Evolutionary conservation across 331 rosid species (phyloP).

Genomic region (Malus hybrid): DNA sequence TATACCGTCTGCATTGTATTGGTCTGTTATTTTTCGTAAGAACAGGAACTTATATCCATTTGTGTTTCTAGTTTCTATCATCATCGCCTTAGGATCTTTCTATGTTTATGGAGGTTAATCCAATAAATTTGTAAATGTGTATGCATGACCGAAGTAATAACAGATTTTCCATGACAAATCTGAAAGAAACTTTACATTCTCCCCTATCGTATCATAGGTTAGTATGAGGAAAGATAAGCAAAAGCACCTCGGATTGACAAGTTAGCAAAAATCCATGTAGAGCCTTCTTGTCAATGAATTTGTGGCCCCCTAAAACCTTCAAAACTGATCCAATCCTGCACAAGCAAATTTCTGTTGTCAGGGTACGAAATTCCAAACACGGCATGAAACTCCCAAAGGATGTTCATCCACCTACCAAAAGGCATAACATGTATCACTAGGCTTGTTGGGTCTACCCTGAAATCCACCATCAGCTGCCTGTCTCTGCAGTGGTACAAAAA

Average conservation of each 20-base stretch:
- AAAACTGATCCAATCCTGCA: conserved; percentile 78
- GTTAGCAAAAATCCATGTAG: conserved; percentile 55
- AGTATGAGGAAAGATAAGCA: neutral
- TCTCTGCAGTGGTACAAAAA: conserved; percentile 44
- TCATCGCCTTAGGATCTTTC: neutral
- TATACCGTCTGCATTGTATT: neutral
- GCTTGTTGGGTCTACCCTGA: conserved; percentile 93
- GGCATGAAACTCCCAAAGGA: conserved; percentile 5
- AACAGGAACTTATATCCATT: neutral
- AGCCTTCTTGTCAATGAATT: conserved; percentile 55
- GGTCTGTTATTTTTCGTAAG: neutral
- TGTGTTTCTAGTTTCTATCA: neutral
- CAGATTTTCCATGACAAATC: neutral
- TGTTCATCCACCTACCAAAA: conserved; percentile 60
- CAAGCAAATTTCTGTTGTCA: conserved; percentile 23
- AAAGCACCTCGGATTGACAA: conserved; percentile 72
- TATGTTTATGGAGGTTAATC: neutral
- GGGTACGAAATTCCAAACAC: conserved; percentile 8
- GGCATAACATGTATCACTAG: conserved; percentile 85
- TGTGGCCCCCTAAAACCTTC: conserved; percentile 60
- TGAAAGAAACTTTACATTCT: neutral
- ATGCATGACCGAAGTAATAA: neutral
- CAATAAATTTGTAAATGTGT: neutral
- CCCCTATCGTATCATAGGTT: neutral
- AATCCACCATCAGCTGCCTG: conserved; percentile 84